A percentile compares a stretch with the other conserved stretches of the same genome.
These are phyloP conservation scores for Jaltomata sinuosa DNA, from an alignment of 257 asterid genomes.

Conservation along the genomic window DNA sequence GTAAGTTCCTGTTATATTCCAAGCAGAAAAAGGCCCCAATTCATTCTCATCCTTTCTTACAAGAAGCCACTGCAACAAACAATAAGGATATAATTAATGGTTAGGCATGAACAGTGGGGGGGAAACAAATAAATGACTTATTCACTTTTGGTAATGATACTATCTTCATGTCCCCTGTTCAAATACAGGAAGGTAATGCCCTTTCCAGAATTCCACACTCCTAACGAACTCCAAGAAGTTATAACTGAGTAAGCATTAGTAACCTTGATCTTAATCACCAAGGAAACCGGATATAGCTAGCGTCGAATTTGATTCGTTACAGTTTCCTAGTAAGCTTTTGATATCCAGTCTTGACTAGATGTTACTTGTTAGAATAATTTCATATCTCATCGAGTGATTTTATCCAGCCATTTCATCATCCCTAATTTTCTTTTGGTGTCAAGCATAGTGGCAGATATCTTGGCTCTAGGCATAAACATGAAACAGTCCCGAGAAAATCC, in stretches of 20 bases:
- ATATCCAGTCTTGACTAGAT: not conserved
- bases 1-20: conserved; percentile 96
- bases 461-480: not conserved
- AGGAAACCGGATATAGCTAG: not conserved
- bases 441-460: not conserved
- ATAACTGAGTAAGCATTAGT: not conserved
- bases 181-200: not conserved
- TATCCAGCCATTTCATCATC: not conserved
- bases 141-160: not conserved
- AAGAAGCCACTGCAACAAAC: conserved; percentile 78
- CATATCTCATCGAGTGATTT: not conserved
- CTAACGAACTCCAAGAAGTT: not conserved
- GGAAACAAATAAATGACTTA: not conserved
- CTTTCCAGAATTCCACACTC: not conserved
- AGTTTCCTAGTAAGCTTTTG: not conserved
- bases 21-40: conserved; percentile 78
- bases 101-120: not conserved
- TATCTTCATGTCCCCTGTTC: not conserved
- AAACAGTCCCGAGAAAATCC: not conserved
- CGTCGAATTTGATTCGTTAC: not conserved
- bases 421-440: not conserved
- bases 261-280: not conserved
- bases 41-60: conserved; percentile 68
- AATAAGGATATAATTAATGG: not conserved
- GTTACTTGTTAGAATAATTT: not conserved